Evolutionary conservation across 2,329 filamentous ascomycete species (phyloP).

Genomic region (Fusarium piperis): DNA sequence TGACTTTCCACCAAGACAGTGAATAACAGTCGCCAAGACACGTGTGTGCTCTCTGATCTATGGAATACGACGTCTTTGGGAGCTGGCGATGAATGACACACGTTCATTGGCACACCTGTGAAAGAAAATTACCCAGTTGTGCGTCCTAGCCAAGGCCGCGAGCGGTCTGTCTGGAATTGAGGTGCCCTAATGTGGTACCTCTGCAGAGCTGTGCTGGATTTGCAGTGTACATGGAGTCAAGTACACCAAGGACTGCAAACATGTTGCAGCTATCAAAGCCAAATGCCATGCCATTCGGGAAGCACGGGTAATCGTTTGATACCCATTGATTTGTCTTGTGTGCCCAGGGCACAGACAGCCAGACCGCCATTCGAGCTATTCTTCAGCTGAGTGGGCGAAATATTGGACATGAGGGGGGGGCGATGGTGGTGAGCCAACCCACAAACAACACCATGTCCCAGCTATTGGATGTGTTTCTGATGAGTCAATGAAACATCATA

Average conservation of each 20-base stretch:
- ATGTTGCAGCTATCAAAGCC: neutral
- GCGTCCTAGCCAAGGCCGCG: neutral
- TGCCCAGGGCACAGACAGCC: slow-evolving; percentile 1
- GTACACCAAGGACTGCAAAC: neutral
- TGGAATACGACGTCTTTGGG: neutral
- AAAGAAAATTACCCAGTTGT: neutral
- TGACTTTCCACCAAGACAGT: slow-evolving; percentile 6
- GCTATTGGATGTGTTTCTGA: neutral
- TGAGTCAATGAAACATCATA: slow-evolving; percentile 1
- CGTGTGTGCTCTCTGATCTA: slow-evolving; percentile 1
- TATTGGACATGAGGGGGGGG: neutral
- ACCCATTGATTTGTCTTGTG: slow-evolving; percentile 2
- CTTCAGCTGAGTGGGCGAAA: neutral
- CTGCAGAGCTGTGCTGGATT: neutral
- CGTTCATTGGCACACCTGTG: neutral
- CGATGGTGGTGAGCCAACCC: neutral
- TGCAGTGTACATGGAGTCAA: neutral
- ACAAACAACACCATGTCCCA: neutral
- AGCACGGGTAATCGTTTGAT: slow-evolving; percentile 3
- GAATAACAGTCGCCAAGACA: slow-evolving; percentile 3
- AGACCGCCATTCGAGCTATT: slow-evolving; percentile 20
- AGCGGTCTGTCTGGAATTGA: neutral
- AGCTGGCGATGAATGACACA: neutral
- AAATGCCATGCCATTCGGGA: slow-evolving; percentile 3
- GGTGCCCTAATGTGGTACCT: neutral